These are phyloP conservation scores for Glomus cerebriforme DNA, from an alignment of 192 early-diverging fungal genomes.

Conservation along the genomic window DNA sequence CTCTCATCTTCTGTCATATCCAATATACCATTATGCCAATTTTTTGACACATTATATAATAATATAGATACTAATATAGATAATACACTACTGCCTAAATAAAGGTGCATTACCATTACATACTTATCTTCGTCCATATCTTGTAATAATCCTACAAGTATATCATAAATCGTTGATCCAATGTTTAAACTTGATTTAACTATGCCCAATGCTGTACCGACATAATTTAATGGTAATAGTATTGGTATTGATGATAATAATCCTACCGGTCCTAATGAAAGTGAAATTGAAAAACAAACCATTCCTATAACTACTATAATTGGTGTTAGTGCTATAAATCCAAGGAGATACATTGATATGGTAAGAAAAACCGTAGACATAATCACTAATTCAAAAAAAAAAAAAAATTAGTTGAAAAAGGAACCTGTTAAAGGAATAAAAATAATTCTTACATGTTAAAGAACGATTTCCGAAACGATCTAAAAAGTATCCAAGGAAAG, in stretches of 20 bases:
- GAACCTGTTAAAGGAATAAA: not conserved
- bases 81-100: not conserved
- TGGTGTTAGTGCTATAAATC: not conserved
- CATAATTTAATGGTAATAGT: constrained; percentile 12
- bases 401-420: not conserved
- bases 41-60: not conserved
- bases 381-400: not conserved
- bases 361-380: not conserved
- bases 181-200: constrained; percentile 7
- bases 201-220: constrained; percentile 3
- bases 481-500: constrained; percentile 61
- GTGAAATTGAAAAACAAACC: constrained; percentile 4
- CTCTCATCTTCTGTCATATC: not conserved
- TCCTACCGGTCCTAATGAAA: not conserved
- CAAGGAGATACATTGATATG: constrained; percentile 6
- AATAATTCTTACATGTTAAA: constrained; percentile 34
- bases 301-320: not conserved
- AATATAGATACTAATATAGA: not conserved
- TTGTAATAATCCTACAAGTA: constrained; percentile 5
- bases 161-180: constrained; percentile 1
- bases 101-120: not conserved
- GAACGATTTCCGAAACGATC: constrained; percentile 60
- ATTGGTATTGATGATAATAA: constrained; percentile 1
- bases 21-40: not conserved
- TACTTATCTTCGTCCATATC: not conserved